Evolutionary conservation across 805 yeast genomes (phyloP).

Genomic region (Sugiyamaella mastotermitis): DNA sequence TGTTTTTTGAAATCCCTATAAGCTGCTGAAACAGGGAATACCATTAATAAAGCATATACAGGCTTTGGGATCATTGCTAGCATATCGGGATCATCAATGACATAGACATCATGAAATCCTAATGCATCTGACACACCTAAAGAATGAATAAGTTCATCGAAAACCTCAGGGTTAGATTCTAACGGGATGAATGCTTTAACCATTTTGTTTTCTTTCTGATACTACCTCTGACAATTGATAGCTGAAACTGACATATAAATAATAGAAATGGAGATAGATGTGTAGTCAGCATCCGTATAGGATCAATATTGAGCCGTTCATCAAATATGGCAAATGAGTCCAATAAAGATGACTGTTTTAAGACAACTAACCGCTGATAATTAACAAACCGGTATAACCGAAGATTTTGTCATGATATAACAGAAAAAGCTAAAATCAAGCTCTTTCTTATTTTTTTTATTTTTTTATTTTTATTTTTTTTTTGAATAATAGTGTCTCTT

Average conservation of each 20-base stretch:
- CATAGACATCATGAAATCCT: slow-evolving; percentile 73
- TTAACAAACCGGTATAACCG: too few relatives aligned
- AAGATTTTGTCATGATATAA: too few relatives aligned
- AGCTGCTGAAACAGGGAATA: slow-evolving; percentile 69
- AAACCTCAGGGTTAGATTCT: slow-evolving; percentile 85
- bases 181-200: slow-evolving; percentile 55
- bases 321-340: not conserved
- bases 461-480: too few relatives aligned
- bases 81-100: slow-evolving; percentile 78
- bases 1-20: slow-evolving; percentile 48
- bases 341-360: not conserved
- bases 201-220: not conserved
- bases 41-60: slow-evolving; percentile 60
- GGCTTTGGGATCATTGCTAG: slow-evolving; percentile 81
- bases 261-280: not conserved
- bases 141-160: slow-evolving; percentile 58
- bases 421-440: too few relatives aligned
- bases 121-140: slow-evolving; percentile 61
- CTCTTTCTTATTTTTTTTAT: too few relatives aligned
- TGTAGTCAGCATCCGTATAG: not conserved
- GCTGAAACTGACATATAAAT: not conserved
- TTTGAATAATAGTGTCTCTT: too few relatives aligned
- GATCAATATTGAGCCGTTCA: not conserved
- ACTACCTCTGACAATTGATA: not conserved
- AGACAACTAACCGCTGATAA: too few relatives aligned